Evolutionary conservation across 805 yeast genomes (phyloP).

Genomic region (Metschnikowia cubensis): DNA sequence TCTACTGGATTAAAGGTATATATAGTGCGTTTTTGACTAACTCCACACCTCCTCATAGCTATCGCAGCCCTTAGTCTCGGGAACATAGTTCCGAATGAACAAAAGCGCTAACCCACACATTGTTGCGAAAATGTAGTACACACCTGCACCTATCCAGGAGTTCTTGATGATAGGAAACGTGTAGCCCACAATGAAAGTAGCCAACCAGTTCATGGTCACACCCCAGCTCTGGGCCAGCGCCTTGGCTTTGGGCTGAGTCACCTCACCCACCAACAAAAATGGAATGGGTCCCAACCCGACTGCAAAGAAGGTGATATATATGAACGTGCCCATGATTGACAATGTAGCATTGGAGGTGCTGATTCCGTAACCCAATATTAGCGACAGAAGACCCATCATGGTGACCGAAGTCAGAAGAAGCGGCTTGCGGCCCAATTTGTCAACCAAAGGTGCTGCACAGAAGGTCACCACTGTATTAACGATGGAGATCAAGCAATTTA

Average conservation of each 20-base stretch:
- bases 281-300: conserved; percentile 96
- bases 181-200: conserved; percentile 79
- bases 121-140: conserved; percentile 66
- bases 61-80: conserved; percentile 70
- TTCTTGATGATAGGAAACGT: conserved; percentile 71
- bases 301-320: conserved; percentile 82
- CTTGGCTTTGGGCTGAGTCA: conserved; percentile 75
- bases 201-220: conserved; percentile 84
- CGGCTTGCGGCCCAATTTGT: conserved; percentile 69
- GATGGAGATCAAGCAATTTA: conserved; percentile 73
- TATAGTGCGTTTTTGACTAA: background rate
- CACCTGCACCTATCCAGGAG: conserved; percentile 64
- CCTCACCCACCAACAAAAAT: conserved; percentile 79
- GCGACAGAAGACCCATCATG: conserved; percentile 64
- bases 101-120: conserved; percentile 49
- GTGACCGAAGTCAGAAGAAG: conserved; percentile 61
- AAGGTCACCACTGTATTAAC: conserved; percentile 74
- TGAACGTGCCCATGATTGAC: conserved; percentile 61
- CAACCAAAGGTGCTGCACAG: conserved; percentile 71
- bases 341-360: conserved; percentile 40
- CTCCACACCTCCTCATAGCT: conserved; percentile 69
- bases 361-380: conserved; percentile 66
- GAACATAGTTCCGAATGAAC: conserved; percentile 49
- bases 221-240: conserved; percentile 93
- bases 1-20: background rate